Base-by-base conservation (phyloP, 306 rosid genomes). In the Vigna mungo region DNA sequence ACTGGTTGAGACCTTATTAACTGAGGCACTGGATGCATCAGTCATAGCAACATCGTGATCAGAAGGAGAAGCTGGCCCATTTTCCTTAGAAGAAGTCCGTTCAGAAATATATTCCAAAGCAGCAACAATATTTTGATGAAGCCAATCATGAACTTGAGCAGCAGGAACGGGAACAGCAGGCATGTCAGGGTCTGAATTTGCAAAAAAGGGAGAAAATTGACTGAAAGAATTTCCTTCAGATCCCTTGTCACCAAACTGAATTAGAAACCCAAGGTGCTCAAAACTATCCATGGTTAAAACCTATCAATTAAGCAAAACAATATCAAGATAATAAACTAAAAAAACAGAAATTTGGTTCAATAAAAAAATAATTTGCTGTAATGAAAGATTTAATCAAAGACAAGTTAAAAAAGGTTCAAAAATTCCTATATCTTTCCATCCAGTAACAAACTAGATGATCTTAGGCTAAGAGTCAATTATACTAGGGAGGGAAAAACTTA, bases 161-260 rank as follows among this genome's bases (percentile, higher is more conserved):
- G 91, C 97, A 37, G 98, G 90, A 80, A 90, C 94, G 49, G 97
- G 98, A 85, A 86, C 98, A 2, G 96, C 99, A 62, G 99, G 99
- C 99, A 96, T 96, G 82, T 91, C 97, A 32, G 99, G 98, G 87
- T 96, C 99, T 4, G 98, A 96, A 77, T 96, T 96, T 11, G 99
- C 98, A 51, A 96, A 96, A 86, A 96, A 96, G 1, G 98, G 99
- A 84, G 99, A 93, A 71, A 70, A 78, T 72, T 96, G 97, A 82
- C 98, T 87, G 80, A 96, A 82, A 52, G 85, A 84, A 84, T 80
- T 83, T 84, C 95, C 91, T 71, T 85, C 97, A 59, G 78, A 76
- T 80, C 91, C 99, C 78, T 89, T 92, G 34, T 92, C 99, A 70
- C 91, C 99, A 83, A 89, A 92, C 58, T 96, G 91, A 86, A 96